Percentiles rank a stretch among this genome's conserved stretches.
These are phyloP conservation scores for Claviceps digitariae DNA, from an alignment of 2,329 filamentous ascomycete species.

Conservation along the genomic window DNA sequence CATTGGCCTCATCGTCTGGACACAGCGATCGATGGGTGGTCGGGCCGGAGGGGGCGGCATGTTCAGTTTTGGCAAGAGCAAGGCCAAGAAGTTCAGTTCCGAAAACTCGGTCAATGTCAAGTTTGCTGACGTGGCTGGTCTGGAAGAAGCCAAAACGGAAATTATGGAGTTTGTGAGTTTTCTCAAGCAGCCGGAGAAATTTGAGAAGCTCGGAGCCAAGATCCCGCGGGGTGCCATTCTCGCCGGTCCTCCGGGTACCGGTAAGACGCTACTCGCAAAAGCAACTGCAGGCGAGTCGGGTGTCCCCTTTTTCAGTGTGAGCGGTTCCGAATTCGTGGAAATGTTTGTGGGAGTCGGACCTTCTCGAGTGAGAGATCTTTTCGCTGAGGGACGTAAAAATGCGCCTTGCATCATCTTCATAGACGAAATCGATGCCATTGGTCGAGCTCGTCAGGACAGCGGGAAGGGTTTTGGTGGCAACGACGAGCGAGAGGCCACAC, in stretches of 20 bases:
- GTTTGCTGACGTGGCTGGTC: constrained; percentile 90
- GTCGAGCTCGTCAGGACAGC: constrained; percentile 72
- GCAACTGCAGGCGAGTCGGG: constrained; percentile 93
- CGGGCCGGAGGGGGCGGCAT: constrained; percentile 59
- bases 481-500: constrained; percentile 89
- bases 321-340: constrained; percentile 96
- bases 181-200: constrained; percentile 82
- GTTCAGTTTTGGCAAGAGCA: constrained; percentile 92
- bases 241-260: constrained; percentile 93
- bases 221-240: constrained; percentile 94
- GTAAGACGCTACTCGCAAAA: constrained; percentile 95
- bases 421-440: constrained; percentile 97
- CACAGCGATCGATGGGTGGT: constrained; percentile 60
- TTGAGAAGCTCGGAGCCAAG: constrained; percentile 90
- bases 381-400: constrained; percentile 87
- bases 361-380: constrained; percentile 86
- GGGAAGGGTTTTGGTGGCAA: constrained; percentile 67
- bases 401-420: constrained; percentile 99
- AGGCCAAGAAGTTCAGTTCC: constrained; percentile 94
- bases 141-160: constrained; percentile 95
- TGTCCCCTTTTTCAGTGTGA: constrained; percentile 96
- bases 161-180: constrained; percentile 99
- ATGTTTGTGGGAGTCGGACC: constrained; percentile 99
- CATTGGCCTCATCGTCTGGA: constrained; percentile 68
- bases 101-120: constrained; percentile 95